A percentile compares a stretch with the other conserved stretches of the same genome.
Conservation (phyloP, 768 basidiomycete genomes). For the Termitomyces sp. region DNA sequence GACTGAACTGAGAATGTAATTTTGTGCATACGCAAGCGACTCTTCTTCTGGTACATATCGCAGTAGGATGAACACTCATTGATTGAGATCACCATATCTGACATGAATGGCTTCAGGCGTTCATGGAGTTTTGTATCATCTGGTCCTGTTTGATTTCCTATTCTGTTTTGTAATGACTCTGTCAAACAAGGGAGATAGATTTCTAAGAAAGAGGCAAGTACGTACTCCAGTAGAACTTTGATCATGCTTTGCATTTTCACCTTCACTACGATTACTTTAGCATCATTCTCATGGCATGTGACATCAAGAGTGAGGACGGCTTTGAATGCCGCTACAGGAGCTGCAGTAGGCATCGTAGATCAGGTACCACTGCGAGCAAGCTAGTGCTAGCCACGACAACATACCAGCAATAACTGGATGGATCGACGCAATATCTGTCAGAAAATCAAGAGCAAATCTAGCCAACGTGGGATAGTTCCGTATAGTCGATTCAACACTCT, state of each 20-base stretch:
- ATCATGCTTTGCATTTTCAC: conserved; percentile 1
- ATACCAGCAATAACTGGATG: neutral
- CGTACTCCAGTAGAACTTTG: neutral
- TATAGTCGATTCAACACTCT: neutral
- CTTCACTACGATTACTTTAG: neutral
- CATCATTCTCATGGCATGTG: neutral
- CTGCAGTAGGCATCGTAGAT: neutral
- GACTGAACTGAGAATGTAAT: neutral
- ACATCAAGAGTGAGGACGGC: neutral
- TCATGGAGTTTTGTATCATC: neutral
- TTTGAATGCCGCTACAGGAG: neutral
- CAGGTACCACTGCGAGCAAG: neutral
- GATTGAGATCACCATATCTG: neutral
- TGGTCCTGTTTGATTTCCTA: neutral
- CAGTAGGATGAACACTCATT: neutral
- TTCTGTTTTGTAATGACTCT: neutral
- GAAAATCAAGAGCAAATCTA: neutral
- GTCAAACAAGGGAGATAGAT: neutral
- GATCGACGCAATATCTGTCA: neutral
- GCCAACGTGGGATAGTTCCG: neutral
- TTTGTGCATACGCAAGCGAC: neutral
- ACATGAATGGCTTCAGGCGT: neutral
- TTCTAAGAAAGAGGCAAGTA: neutral
- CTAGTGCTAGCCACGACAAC: neutral
- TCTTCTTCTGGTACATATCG: neutral